Conservation (phyloP, 2,329 filamentous ascomycete species). For the Aspergillus unguis region DNA sequence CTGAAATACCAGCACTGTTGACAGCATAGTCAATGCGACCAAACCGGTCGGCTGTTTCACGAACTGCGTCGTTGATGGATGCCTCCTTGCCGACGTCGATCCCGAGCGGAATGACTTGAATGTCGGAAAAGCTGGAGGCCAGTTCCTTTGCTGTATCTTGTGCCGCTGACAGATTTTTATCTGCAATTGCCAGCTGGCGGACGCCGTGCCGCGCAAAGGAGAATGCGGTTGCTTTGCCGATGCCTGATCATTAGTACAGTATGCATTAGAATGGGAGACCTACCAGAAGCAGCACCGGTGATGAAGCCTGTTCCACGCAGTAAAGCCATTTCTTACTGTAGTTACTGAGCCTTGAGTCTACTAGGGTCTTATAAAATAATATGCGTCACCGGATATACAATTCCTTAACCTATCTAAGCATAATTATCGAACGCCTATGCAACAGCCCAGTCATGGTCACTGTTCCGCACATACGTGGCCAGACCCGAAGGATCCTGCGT, state of each 20-base stretch:
- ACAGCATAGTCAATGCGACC: constrained; percentile 7
- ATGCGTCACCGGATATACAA: background rate
- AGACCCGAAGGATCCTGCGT: background rate
- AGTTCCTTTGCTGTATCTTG: background rate
- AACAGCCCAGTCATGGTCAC: constrained; percentile 1
- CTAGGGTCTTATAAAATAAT: background rate
- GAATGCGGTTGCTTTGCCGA: constrained; percentile 7
- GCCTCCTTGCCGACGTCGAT: constrained; percentile 6
- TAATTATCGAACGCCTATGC: background rate
- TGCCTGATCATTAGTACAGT: background rate
- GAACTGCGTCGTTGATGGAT: background rate
- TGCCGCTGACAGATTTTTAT: background rate
- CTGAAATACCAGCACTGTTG: constrained; percentile 6
- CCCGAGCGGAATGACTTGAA: background rate
- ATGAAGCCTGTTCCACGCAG: constrained; percentile 2
- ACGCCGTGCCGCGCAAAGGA: constrained; percentile 5
- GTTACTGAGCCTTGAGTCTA: background rate
- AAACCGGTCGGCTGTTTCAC: background rate
- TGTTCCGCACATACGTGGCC: constrained; percentile 2
- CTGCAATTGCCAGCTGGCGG: background rate
- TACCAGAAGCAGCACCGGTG: constrained; percentile 3
- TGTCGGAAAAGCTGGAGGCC: background rate
- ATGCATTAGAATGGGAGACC: background rate
- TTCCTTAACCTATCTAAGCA: background rate
- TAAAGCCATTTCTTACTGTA: background rate